A percentile compares a stretch with the other conserved stretches of the same genome.
These are phyloP conservation scores for Talaromyces sp. DNA, from an alignment of 2,329 filamentous ascomycete species.

Conservation along the genomic window DNA sequence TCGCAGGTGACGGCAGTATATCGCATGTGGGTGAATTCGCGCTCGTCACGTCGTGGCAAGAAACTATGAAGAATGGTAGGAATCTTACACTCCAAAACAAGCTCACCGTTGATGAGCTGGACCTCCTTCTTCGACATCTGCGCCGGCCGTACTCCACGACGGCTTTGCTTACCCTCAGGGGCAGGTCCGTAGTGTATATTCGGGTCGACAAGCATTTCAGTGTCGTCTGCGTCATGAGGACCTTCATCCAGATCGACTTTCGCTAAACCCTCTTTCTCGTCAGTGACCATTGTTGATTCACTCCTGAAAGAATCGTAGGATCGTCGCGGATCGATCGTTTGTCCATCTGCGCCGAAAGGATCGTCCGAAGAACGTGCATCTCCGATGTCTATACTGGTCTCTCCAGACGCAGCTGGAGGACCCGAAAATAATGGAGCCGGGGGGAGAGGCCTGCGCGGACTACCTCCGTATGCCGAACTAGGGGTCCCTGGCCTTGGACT, in stretches of 20 bases:
- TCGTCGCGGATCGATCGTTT: conserved; percentile 46
- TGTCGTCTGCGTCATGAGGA: conserved; percentile 40
- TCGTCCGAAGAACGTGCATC: conserved; percentile 68
- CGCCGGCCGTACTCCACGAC: conserved; percentile 77
- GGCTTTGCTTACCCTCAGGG: conserved; percentile 77
- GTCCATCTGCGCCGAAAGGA: conserved; percentile 57
- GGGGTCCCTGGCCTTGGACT: conserved; percentile 86
- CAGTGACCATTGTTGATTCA: conserved; percentile 54
- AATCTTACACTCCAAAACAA: conserved; percentile 98
- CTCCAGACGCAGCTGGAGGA: conserved; percentile 39
- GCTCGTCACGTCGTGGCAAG: conserved; percentile 81
- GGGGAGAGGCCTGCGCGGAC: conserved; percentile 78
- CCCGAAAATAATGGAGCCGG: conserved; percentile 78
- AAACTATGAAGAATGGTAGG: conserved; percentile 98
- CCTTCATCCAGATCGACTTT: conserved; percentile 43
- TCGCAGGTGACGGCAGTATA: conserved; percentile 99
- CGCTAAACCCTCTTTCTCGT: conserved; percentile 43
- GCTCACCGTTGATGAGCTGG: conserved; percentile 91
- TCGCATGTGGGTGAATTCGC: conserved; percentile 97
- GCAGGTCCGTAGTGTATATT: conserved; percentile 76
- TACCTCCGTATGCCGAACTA: conserved; percentile 81
- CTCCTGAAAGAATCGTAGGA: conserved; percentile 61
- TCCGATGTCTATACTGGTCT: conserved; percentile 44
- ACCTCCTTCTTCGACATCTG: conserved; percentile 94
- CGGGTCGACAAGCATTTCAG: conserved; percentile 59